phyloP scores from a whole-genome alignment of 169 alveolate genomes.

The Theileria luwenshuni region DNA sequence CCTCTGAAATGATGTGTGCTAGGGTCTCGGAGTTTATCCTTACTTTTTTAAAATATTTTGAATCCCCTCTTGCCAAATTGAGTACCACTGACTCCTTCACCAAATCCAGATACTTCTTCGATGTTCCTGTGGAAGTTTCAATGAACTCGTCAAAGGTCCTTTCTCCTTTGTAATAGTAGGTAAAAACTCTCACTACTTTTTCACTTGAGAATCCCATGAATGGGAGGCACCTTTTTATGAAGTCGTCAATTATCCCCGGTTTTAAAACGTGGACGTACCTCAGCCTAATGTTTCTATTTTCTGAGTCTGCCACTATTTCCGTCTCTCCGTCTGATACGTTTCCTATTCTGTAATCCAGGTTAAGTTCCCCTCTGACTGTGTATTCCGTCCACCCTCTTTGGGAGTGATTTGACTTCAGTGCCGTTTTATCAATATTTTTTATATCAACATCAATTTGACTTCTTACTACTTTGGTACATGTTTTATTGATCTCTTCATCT shows the following conservation, averaged over 20 bases:
- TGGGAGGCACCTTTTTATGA: constrained; percentile 9
- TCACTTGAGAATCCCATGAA: not conserved
- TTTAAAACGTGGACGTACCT: constrained; percentile 12
- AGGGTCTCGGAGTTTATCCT: constrained; percentile 2
- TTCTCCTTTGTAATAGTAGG: constrained; percentile 21
- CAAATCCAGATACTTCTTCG: constrained; percentile 7
- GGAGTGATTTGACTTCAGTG: not conserved
- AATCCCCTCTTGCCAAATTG: constrained; percentile 18
- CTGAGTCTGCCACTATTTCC: constrained; percentile 2
- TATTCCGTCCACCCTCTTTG: constrained; percentile 28
- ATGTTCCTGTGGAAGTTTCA: not conserved
- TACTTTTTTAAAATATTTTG: not conserved
- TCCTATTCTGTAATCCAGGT: constrained; percentile 18
- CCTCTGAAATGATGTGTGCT: not conserved
- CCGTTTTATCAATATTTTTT: not conserved
- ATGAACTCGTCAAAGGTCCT: constrained; percentile 29
- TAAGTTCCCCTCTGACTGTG: constrained; percentile 7
- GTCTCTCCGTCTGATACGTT: constrained; percentile 19
- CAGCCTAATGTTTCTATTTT: constrained; percentile 3
- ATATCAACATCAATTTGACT: constrained; percentile 13
- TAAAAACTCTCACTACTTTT: constrained; percentile 22
- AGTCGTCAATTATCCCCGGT: not conserved
- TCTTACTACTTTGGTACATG: constrained; percentile 15
- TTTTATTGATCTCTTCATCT: constrained; percentile 5
- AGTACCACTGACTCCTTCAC: constrained; percentile 17